phyloP scores from a whole-genome alignment of 257 asterid species.

The Lycium barbarum region DNA sequence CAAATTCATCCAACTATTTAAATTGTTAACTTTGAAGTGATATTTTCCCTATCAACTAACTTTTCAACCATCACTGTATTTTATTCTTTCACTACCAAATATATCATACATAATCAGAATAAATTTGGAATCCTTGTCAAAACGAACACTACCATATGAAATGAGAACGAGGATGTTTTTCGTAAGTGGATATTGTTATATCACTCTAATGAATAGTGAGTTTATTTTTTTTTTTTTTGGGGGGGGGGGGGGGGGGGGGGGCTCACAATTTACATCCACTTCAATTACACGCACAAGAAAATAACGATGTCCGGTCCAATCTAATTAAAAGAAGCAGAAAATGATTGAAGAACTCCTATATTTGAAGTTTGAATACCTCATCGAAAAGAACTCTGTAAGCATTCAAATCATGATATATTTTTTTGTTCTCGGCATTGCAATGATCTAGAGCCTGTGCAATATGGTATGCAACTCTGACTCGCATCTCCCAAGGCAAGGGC shows the following conservation, averaged over 20 bases:
- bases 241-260: neutral
- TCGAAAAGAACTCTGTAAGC: slow-evolving; percentile 91
- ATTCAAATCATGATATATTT: slow-evolving; percentile 85
- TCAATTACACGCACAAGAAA: neutral
- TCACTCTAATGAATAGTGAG: neutral
- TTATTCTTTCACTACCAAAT: neutral
- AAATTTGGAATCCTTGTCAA: neutral
- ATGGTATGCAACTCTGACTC: slow-evolving; percentile 79
- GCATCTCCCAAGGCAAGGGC: slow-evolving; percentile 97
- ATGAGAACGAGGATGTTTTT: neutral
- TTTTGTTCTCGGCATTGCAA: slow-evolving; percentile 73
- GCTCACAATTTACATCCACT: neutral
- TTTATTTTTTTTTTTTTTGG: no score
- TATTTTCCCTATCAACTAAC: neutral
- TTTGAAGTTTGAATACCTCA: slow-evolving; percentile 59
- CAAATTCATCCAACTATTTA: slow-evolving; percentile 10
- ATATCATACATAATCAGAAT: neutral
- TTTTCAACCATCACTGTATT: neutral
- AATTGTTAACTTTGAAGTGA: neutral
- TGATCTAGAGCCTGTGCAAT: slow-evolving; percentile 88
- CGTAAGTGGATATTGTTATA: neutral
- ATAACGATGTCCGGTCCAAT: neutral
- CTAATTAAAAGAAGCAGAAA: neutral
- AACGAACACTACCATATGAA: neutral
- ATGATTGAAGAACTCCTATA: neutral